Evolutionary conservation across 495 filamentous ascomycete genomes (phyloP), one percentile per base, ranked within the genome.

Genomic region (Saxophila tyrrhenica): DNA sequence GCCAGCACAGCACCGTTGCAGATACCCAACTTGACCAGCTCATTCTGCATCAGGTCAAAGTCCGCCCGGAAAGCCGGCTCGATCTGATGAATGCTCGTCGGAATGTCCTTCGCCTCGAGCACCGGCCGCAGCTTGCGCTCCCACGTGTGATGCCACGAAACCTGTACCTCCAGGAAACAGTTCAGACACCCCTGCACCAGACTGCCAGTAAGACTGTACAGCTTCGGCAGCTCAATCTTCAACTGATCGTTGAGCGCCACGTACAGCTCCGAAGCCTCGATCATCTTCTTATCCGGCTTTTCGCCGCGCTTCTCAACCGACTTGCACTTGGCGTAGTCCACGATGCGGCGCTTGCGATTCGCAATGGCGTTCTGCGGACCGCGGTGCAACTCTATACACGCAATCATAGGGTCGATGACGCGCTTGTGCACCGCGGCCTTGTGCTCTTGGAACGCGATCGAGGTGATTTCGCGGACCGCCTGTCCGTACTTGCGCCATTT

Each of bases 401-500:
- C 79, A 61, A 86, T 78, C 69, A 97, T 88, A 1, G 92, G 92
- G 52, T 91, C 83, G 50, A 95, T 88, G 46, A 94, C 85, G 59
- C 84, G 80, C 67, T 85, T 87, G 15, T 81, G 78, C 22, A 97
- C 82, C 62, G 81, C 73, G 9, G 77, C 72, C 66, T 91, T 78
- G 86, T 98, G 92, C 62, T 91, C 87, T 35, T 86, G 81, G 22
- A 97, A 72, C 13, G 82, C 83, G 42, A 84, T 77, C 22, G 78
- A 82, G 57, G 84, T 78, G 51, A 97, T 82, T 48, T 94, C 90
- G 58, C 83, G 77, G 68, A 92, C 84, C 17, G 82, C 81, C 54
- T 84, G 77, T 53, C 85, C 89, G 65, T 91, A 87, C 42, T 80
- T 84, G 38, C 83, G 85, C 90, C 91, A 97, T 66, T 89, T 92